A percentile compares a stretch with the other conserved stretches of the same genome.
Conservation (phyloP, 176 grass and related monocot species). For the Rhynchospora pubera region DNA sequence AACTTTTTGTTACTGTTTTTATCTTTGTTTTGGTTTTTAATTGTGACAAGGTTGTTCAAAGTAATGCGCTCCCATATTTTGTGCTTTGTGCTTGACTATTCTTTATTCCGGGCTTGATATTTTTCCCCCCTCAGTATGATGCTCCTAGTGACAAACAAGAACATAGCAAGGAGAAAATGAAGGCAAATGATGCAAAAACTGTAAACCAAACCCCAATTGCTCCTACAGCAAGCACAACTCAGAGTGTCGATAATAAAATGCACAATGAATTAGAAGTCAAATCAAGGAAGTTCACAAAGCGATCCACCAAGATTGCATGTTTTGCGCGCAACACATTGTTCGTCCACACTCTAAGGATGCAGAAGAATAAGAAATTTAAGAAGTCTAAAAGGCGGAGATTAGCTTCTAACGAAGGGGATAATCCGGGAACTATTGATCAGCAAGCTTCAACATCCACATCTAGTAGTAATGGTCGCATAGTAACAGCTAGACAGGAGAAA, state of each 20-base stretch:
- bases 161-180: slow-evolving; percentile 7
- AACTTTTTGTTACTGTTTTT: not conserved
- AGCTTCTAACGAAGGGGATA: slow-evolving; percentile 15
- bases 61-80: not conserved
- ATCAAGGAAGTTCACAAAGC: slow-evolving; percentile 34
- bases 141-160: not conserved
- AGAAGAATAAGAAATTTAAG: slow-evolving; percentile 42
- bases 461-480: slow-evolving; percentile 3
- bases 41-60: not conserved
- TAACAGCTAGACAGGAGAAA: slow-evolving; percentile 22
- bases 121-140: slow-evolving; percentile 1
- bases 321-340: slow-evolving; percentile 42
- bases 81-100: no score
- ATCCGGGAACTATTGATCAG: slow-evolving; percentile 26
- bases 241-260: not conserved
- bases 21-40: not conserved
- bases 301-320: slow-evolving; percentile 32
- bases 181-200: not conserved
- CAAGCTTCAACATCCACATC: slow-evolving; percentile 48
- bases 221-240: not conserved
- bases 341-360: slow-evolving; percentile 35
- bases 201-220: not conserved
- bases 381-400: slow-evolving; percentile 28
- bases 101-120: not conserved
- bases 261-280: slow-evolving; percentile 24